Conservation (phyloP, 2,329 filamentous ascomycete genomes). For the Rasamsonia emersonii region DNA sequence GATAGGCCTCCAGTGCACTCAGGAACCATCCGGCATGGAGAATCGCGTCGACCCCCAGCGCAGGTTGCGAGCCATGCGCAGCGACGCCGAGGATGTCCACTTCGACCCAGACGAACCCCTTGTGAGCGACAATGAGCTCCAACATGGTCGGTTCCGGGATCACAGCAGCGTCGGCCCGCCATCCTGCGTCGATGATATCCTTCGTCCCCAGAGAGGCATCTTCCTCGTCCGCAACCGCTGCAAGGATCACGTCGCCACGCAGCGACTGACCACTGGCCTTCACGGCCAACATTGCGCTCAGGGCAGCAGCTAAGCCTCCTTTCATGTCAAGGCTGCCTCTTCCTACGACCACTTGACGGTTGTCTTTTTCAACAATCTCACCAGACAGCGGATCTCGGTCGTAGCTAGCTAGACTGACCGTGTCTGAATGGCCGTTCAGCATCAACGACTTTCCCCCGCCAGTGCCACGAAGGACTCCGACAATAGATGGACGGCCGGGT, state of each 20-base stretch:
- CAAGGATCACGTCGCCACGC: constrained; percentile 44
- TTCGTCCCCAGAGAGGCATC: constrained; percentile 43
- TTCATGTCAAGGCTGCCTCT: constrained; percentile 21
- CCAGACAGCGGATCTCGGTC: constrained; percentile 40
- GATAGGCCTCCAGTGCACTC: constrained; percentile 37
- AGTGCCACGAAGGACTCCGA: constrained; percentile 40
- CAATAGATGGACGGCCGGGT: constrained; percentile 42
- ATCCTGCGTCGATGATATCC: constrained; percentile 43
- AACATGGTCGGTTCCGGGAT: constrained; percentile 42
- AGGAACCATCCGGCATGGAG: constrained; percentile 41
- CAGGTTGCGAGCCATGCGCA: constrained; percentile 29
- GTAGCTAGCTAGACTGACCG: constrained; percentile 42
- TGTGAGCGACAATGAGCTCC: constrained; percentile 39
- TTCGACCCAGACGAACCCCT: constrained; percentile 39
- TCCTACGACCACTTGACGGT: not conserved
- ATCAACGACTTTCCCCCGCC: constrained; percentile 43
- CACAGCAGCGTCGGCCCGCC: constrained; percentile 45
- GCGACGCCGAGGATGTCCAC: constrained; percentile 26
- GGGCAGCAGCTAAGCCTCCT: constrained; percentile 39
- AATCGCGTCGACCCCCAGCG: constrained; percentile 45
- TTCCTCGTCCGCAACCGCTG: constrained; percentile 49
- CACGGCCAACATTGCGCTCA: constrained; percentile 34
- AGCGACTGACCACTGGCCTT: constrained; percentile 24
- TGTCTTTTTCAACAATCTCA: constrained; percentile 7
- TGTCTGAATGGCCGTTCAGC: constrained; percentile 48